A percentile compares a stretch with the other conserved stretches of the same genome.
Conservation (phyloP, 208 protist genomes). For the Tetramitus jugosus region DNA sequence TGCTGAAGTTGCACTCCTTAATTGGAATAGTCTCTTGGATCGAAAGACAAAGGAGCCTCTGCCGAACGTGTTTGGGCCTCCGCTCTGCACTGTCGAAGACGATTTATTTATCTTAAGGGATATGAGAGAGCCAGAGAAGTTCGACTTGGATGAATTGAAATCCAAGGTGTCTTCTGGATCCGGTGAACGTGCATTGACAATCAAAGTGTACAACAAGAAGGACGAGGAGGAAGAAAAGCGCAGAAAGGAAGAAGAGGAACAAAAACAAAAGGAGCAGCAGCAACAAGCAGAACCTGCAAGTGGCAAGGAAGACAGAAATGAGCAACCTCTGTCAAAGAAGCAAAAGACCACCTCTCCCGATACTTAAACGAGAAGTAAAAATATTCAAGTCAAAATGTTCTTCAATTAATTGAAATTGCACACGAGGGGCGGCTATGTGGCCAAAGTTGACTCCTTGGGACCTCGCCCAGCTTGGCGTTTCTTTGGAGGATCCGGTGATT, state of each 20-base stretch:
- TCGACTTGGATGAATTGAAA: neutral
- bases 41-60: neutral
- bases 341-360: too few species aligned
- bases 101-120: neutral
- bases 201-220: constrained; percentile 2
- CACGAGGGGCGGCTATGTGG: too few species aligned
- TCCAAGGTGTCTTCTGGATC: neutral
- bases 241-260: neutral
- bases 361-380: too few species aligned
- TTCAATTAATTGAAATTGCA: too few species aligned
- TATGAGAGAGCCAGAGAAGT: neutral
- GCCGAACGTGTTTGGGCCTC: neutral
- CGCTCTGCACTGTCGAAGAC: neutral
- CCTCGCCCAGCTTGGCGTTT: too few species aligned
- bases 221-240: neutral
- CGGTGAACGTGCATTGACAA: neutral
- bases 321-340: too few species aligned
- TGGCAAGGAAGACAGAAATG: neutral
- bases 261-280: neutral
- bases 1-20: neutral
- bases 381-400: too few species aligned
- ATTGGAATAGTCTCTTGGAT: too few species aligned
- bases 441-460: too few species aligned
- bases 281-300: too few species aligned
- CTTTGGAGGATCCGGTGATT: too few species aligned